Base-by-base conservation (phyloP, 202 grass and related monocot species). In the Schoenoplectus triqueter region DNA sequence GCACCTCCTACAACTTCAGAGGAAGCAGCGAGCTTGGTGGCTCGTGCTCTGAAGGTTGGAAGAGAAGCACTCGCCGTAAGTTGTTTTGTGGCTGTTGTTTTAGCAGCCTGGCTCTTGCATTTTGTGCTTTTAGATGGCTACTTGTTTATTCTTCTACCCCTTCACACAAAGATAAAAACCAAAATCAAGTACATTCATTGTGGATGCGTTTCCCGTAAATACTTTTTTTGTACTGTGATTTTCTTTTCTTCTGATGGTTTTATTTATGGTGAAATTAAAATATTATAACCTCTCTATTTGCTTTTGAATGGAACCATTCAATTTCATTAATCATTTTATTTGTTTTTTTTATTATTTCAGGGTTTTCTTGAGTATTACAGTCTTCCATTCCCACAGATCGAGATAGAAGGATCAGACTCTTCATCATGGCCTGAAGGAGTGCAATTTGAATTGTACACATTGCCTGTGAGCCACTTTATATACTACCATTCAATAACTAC, bases 401-500 rank as follows among this genome's bases (percentile, higher is more conserved):
- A 85, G 15, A 39, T 66, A 63, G 50, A 84, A 79, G 86, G 41
- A 71, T 87, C 85, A 57, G 61, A 69, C 45, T 59, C 66, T 56
- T 83, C 78, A n/a, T 66, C 88, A 10, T 83, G 14, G 18, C 77
- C 85, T 31, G 76, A 91, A 78, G 88, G 88, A 3, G 89, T 94
- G 52, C 63, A 89, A 22, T 88, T 91, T 86, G 87, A 89, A 55
- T 48, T 97, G 18, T 70, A 86, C 46, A 94, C 92, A 79, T 86
- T 94, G 40, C 92, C 90, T 64, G 94, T 92, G 39, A 89, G 85
- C 70, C 69, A 46, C 46, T 57, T 64, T 78, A 7, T 31, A 59
- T 78, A 45, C 22, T 18, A 41, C 2, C 54, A 9, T 78, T 78
- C 21, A 77, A 77, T 39, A 60, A 78, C 8, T 78, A 61, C 52